Evolutionary conservation across 2,329 filamentous ascomycete genomes (phyloP), one percentile per base, ranked within the genome.

Genomic region (Gaeumannomyces tritici): DNA sequence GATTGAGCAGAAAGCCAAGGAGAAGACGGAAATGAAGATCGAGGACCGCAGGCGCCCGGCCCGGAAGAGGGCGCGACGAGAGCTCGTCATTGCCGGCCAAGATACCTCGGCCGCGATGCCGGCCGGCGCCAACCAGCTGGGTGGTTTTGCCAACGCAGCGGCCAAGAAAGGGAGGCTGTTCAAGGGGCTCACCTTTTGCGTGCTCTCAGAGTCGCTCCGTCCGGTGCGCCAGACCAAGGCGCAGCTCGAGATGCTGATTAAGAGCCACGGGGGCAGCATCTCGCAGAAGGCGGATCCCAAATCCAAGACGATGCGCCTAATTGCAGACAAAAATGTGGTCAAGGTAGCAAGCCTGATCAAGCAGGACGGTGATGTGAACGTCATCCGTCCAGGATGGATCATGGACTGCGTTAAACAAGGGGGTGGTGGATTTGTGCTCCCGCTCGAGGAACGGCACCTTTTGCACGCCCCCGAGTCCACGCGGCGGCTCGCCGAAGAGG

Each of bases 261-360:
- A 95, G 73, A 83, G 87, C 6, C 86, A 97, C 65, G 93, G 93
- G 4, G 95, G 92, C 7, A 84, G 77, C 12, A 81, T 97, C 35
- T 89, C 88, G 9, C 92, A 97, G 71, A 87, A 87, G 13, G 83
- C 91, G 8, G 83, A 79, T 5, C 82, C 84, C 1, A 80, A 79
- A 3, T 77, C 83, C 0, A 76, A 80, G 57, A 51, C 21, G 31
- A 91, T 89, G 65, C 79, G 95, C 47, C 80, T 93, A 60, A 77
- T 98, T 13, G 91, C 89, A 0, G 93, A 97, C 66, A 89, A 91
- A 72, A 89, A 81, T 56, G 81, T 85, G 0, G 87, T 98, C 67
- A 93, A 93, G 70, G 92, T 93, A 1, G 90, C 90, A 1, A 92
- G 90, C 12, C 75, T 97, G 11, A 86, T 91, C 65, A 96, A 95